These are phyloP conservation scores for Sporobolus alterniflorus DNA, from an alignment of 202 grass and related monocot species.

Conservation along the genomic window DNA sequence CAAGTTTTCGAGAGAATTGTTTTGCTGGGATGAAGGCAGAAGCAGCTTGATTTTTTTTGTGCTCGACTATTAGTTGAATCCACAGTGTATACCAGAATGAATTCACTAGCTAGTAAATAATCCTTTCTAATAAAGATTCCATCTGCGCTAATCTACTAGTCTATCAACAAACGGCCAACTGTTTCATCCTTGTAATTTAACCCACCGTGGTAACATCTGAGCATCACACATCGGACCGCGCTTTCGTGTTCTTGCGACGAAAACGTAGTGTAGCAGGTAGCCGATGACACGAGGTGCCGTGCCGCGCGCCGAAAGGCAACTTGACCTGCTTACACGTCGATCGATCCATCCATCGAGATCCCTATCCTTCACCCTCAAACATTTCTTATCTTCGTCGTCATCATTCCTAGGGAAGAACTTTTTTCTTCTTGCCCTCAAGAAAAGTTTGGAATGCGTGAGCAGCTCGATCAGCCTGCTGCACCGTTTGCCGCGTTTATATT, in stretches of 20 bases:
- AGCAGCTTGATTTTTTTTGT: too few species aligned
- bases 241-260: neutral
- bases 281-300: neutral
- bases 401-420: neutral
- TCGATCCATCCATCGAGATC: conserved; percentile 2
- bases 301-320: conserved; percentile 32
- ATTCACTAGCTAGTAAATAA: too few species aligned
- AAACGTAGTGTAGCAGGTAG: conserved; percentile 27
- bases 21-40: too few species aligned
- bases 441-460: conserved; percentile 52
- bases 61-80: too few species aligned
- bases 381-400: neutral
- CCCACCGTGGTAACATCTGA: neutral
- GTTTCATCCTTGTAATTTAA: too few species aligned
- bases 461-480: neutral
- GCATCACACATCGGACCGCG: neutral
- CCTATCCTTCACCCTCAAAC: conserved; percentile 15
- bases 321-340: neutral
- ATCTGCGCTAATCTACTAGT: too few species aligned
- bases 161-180: too few species aligned
- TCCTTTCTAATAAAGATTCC: too few species aligned
- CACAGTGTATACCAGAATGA: too few species aligned
- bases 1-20: too few species aligned
- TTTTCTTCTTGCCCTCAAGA: conserved; percentile 9
- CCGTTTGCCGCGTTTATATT: neutral